Conservation (phyloP, 75 land plant genomes). For the Ceratopteris richardii region DNA sequence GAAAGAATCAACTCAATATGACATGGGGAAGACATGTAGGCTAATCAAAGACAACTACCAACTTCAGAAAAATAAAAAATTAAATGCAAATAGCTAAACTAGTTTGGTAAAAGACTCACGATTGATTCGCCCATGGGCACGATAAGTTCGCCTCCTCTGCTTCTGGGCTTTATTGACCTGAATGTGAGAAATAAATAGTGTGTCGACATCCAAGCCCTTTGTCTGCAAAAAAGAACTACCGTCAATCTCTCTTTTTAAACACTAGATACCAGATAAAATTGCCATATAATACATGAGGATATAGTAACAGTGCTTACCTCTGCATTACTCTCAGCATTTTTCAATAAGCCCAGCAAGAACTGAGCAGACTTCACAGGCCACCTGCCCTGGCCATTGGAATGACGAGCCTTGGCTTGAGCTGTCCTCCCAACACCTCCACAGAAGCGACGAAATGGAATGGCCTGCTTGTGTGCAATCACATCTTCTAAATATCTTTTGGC, state of each 20-base stretch:
- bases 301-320: conserved; percentile 67
- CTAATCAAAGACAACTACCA: conserved; percentile 40
- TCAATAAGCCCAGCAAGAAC: conserved; percentile 61
- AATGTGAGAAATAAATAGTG: conserved; percentile 74
- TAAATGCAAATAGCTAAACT: no score
- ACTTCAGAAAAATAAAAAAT: no score
- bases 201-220: conserved; percentile 87
- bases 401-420: conserved; percentile 85
- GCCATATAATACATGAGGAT: no score
- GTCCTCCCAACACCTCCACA: conserved; percentile 95
- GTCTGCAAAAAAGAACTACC: conserved; percentile 32
- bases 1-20: conserved; percentile 89
- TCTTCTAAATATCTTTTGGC: conserved; percentile 93
- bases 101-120: no score
- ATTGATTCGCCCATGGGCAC: conserved; percentile 94
- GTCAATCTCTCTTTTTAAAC: no score
- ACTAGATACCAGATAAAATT: no score
- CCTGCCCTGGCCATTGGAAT: conserved; percentile 82
- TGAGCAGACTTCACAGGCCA: conserved; percentile 87
- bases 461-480: conserved; percentile 87
- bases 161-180: conserved; percentile 93
- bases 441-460: conserved; percentile 73
- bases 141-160: conserved; percentile 89
- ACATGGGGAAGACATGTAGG: conserved; percentile 96
- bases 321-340: conserved; percentile 92